Base-by-base conservation (phyloP, 1,284 basidiomycete species). In the Leccinum huronense region DNA sequence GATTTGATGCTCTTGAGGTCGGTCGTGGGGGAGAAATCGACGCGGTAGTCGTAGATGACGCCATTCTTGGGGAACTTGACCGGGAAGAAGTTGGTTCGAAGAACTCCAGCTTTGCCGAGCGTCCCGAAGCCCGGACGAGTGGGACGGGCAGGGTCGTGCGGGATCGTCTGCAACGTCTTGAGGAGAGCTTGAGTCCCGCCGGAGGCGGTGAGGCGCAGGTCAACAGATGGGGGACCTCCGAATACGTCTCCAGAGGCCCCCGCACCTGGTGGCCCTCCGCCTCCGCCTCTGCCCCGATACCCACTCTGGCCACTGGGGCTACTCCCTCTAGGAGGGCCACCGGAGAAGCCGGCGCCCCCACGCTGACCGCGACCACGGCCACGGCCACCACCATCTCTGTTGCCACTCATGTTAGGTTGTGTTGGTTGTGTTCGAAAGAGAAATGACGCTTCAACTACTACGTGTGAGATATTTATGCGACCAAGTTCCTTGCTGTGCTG, bases 31-130 rank as follows among this genome's bases (percentile, higher is more conserved):
- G 76, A 72, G 58, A 91, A 80, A 1, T 82, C 75, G 59, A 91
- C 79, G 14, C 75, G 75, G 69, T 92, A 91, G 66, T 91, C 88
- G 69, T 84, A 87, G 7, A 86, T 76, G 1, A 75, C 71, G 0
- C 79, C 78, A 5, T 3, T 16, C 60, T 83, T 81, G 0, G 83
- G 80, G 30, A 86, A 72, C 38, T 73, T 80, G 30, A 90, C 71
- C 0, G 87, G 68, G 71, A 90, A 90, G 73, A 90, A 89, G 71
- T 92, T 92, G 48, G 88, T 79, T 1, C 90, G 81, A 7, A 91
- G 74, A 0, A 76, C 80, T 58, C 86, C 81, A 0, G 78, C 64
- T 3, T 65, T 79, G 2, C 90, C 90, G 1, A 76, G 70, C 0
- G 82, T 88, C 8, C 90, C 90, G 66, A 81, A 91, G 0, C 86